Base-by-base conservation (phyloP, 495 filamentous ascomycete genomes). In the Pyronema omphalodes region DNA sequence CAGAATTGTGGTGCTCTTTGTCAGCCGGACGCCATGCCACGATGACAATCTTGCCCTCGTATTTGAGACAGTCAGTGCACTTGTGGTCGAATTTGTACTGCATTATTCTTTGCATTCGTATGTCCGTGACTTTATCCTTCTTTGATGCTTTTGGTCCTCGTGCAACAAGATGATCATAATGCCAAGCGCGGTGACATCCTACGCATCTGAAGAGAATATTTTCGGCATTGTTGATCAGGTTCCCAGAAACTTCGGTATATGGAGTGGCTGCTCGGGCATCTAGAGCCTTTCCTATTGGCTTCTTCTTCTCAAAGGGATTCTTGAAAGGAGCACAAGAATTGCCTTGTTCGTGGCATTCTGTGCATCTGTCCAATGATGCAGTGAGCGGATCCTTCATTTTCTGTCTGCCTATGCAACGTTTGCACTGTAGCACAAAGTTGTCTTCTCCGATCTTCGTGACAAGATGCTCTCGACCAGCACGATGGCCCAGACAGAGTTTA, bases 381-480 rank as follows among this genome's bases (percentile, higher is more conserved):
- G 76, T 76, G 3, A 71, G 71, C 1, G 63, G 56, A 58, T 95
- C 84, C 59, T 84, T 89, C 49, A 75, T 75, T 51, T 72, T 71
- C 37, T 78, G 67, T 14, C 70, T 61, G 18, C 82, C 79, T 43
- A 95, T 70, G 61, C 93, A 99, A 41, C 81, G 83, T 54, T 78
- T 79, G 66, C 93, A 99, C 65, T 99, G 93, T 37, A 96, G 69
- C 39, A 96, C 80, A 59, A 91, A 95, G 12, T 82, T 70, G 11
- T 81, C 78, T 4, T 79, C 70, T 3, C 69, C 77, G 46, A 95
- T 71, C 66, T 94, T 96, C n/a, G 91, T 95, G 19, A 93, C 86
- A n/a, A 89, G 71, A 67, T 96, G 91, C 5, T 94, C 86, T 43
- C 93, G 75, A 9, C 58, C 66, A 34, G 70, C 75, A 14, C 89